A percentile compares a stretch with the other conserved stretches of the same genome.
These are phyloP conservation scores for Graphium sp. DNA, from an alignment of 2,329 filamentous ascomycete genomes.

Conservation along the genomic window DNA sequence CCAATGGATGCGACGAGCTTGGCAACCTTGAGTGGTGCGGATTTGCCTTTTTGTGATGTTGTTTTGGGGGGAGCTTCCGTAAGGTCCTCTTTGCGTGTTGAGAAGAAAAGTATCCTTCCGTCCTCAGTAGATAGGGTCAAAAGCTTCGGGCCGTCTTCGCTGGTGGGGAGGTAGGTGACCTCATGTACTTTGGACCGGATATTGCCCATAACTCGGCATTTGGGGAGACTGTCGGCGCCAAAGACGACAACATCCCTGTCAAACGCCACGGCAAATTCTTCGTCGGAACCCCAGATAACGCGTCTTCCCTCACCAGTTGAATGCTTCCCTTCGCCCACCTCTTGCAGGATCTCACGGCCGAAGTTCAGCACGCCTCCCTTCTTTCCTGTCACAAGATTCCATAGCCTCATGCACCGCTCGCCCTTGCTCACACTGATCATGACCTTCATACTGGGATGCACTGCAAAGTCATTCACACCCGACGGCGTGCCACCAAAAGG, in stretches of 20 bases:
- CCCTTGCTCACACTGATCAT: slow-evolving; percentile 88
- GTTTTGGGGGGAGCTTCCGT: slow-evolving; percentile 8
- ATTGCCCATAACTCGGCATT: slow-evolving; percentile 52
- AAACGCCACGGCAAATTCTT: slow-evolving; percentile 81
- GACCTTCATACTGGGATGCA: slow-evolving; percentile 91
- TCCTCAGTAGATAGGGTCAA: slow-evolving; percentile 80
- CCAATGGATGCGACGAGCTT: slow-evolving; percentile 63
- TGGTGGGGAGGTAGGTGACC: slow-evolving; percentile 50
- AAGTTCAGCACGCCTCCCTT: slow-evolving; percentile 91
- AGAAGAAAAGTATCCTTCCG: slow-evolving; percentile 71
- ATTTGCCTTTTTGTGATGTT: neutral
- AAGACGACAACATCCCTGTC: slow-evolving; percentile 75
- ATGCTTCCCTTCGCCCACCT: slow-evolving; percentile 61
- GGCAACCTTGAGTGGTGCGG: slow-evolving; percentile 32
- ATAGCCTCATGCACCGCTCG: slow-evolving; percentile 81
- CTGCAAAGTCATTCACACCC: slow-evolving; percentile 89
- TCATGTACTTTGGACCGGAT: slow-evolving; percentile 70
- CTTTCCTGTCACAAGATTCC: slow-evolving; percentile 93
- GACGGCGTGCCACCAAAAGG: slow-evolving; percentile 62
- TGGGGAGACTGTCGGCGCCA: slow-evolving; percentile 72
- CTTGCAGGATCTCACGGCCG: slow-evolving; percentile 50
- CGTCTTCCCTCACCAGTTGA: slow-evolving; percentile 67
- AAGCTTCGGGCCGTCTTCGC: slow-evolving; percentile 22
- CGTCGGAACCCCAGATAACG: slow-evolving; percentile 66
- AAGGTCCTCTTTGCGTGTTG: slow-evolving; percentile 39